Evolutionary conservation across 164 flowering plant species (phyloP), one percentile per base, ranked within the genome.

Genomic region (Buxus sempervirens): DNA sequence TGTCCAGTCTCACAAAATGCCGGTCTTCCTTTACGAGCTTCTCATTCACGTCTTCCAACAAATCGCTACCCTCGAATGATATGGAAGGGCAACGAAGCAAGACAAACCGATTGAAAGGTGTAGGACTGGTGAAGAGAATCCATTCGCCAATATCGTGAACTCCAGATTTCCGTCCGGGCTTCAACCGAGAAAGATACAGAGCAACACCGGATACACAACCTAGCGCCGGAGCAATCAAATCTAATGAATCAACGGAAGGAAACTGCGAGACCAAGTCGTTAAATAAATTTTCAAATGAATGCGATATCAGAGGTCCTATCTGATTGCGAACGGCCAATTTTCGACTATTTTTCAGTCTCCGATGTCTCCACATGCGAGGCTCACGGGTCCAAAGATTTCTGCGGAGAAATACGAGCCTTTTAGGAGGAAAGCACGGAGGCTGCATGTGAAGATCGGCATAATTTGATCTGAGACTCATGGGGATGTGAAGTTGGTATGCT

Each of bases 21-120:
- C 82, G 72, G 5, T 87, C 95, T 68, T 91, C 91, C 75, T 78
- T 78, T 61, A 87, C 80, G 21, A 91, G 78, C 79, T 64, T 83
- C 69, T 91, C 94, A 54, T 73, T 85, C 63, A 82, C 82, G 32
- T 80, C 80, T 56, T 81, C 87, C 66, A 80, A 45, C 27, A 80
- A 55, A 64, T 89, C 86, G 60, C 76, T 62, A 8, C 79, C 90
- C 13, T 70, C 73, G 58, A 91, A 85, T 48, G 77, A 70, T 4
- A 95, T 75, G 9, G 96, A 90, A 10, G 96, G 91, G 72, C 98
- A 95, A 8, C 98, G 88, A 23, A 92, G 78, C 20, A 88, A 36
- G 32, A 92, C 96, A 56, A 95, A 91, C 0, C 97, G 90, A 68
- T 89, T 92, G 70, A 95, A 95, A 56, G 97, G 93, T 58, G 98